Conservation (phyloP, 139 green algal genomes). For the Helicosporidium sp. region DNA sequence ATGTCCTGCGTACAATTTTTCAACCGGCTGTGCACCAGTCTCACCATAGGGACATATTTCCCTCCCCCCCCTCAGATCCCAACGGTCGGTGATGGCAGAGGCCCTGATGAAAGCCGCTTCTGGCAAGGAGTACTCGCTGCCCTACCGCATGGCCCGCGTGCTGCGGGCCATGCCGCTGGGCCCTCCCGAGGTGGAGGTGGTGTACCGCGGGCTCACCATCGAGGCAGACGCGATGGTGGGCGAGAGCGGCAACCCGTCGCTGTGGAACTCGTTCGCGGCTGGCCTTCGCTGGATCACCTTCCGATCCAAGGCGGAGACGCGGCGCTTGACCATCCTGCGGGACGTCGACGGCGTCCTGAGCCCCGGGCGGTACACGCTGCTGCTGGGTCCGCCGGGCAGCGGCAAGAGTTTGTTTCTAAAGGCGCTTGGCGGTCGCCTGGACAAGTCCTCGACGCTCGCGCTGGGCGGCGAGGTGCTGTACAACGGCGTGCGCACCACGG, state of each 20-base stretch:
- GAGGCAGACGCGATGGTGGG: constrained; percentile 46
- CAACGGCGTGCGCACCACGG: constrained; percentile 33
- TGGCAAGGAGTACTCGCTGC: no score
- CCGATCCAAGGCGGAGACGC: constrained; percentile 2
- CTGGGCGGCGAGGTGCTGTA: constrained; percentile 36
- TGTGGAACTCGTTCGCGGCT: constrained; percentile 37
- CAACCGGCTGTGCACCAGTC: no score
- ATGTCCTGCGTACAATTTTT: no score
- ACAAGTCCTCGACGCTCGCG: no score
- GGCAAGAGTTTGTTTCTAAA: constrained; percentile 43
- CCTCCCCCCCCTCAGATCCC: no score
- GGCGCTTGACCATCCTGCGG: constrained; percentile 4
- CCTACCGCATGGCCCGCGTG: no score
- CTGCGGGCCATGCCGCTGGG: no score
- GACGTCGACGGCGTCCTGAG: constrained; percentile 8
- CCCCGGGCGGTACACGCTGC: constrained; percentile 20
- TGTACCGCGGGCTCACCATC: constrained; percentile 40
- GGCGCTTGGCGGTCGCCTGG: constrained; percentile 27
- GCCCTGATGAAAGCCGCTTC: no score
- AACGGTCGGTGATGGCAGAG: no score
- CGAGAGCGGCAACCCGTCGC: constrained; percentile 23
- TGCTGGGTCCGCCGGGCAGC: constrained; percentile 34
- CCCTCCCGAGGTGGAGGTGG: constrained; percentile 25
- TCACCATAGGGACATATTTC: no score
- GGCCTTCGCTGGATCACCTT: no score